These are phyloP conservation scores for Apium graveolens DNA, from an alignment of 129 eudicot species.

Conservation along the genomic window DNA sequence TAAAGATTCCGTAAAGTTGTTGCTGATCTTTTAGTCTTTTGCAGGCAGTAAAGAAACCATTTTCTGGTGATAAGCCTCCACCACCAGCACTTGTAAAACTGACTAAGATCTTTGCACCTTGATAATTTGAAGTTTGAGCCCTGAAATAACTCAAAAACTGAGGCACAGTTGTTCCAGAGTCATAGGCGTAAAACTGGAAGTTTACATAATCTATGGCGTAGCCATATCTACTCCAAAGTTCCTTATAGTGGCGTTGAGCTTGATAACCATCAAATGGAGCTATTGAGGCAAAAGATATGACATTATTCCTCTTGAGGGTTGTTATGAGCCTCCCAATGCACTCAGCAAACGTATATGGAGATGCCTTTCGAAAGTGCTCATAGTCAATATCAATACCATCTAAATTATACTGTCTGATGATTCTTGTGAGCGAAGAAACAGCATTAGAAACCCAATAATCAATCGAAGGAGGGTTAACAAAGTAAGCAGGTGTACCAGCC, in stretches of 20 bases:
- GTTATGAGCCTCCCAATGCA: background rate
- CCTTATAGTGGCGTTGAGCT: background rate
- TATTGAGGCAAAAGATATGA: background rate
- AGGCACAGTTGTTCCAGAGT: background rate
- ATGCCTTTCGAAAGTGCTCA: background rate
- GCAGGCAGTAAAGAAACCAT: slow-evolving; percentile 3
- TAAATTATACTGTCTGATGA: background rate
- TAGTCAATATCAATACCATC: slow-evolving; percentile 4
- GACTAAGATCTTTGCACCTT: background rate
- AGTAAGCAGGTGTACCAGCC: background rate
- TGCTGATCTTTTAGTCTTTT: background rate
- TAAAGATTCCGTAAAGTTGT: background rate
- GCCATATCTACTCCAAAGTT: background rate
- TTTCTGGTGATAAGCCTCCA: background rate
- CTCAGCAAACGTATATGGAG: background rate
- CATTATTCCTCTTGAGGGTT: background rate
- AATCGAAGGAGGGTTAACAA: background rate
- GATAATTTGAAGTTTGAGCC: background rate
- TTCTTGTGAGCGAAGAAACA: background rate
- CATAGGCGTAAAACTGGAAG: background rate
- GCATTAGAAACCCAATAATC: background rate
- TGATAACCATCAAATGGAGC: background rate
- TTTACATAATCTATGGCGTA: background rate
- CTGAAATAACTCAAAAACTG: background rate
- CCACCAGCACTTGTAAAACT: background rate